Base-by-base conservation (phyloP, 2,329 filamentous ascomycete genomes). In the Trichoderma arundinaceum region DNA sequence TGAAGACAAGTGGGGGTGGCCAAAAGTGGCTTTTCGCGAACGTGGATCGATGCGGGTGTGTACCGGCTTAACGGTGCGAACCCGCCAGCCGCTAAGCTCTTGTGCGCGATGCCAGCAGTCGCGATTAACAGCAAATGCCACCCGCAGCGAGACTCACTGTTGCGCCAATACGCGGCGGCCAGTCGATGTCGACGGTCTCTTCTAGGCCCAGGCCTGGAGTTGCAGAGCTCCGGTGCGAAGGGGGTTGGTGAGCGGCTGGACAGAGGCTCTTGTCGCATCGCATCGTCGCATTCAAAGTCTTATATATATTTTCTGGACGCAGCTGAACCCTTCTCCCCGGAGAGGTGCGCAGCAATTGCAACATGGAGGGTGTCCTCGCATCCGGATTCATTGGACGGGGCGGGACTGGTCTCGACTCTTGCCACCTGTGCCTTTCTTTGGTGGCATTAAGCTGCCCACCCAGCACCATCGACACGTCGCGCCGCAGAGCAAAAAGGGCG, bases 1-100 rank as follows among this genome's bases (percentile, higher is more conserved):
- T 65, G 62, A 33, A 51, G 52, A 43, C 35, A 28, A 44, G 62
- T 65, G 62, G 62, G 62, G 62, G 46, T 28, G 59, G 48, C 59
- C 28, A 44, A 44, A 33, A 19, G 62, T 65, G 53, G 62, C 53
- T 56, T 49, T 33, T n/a, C 32, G 19, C 39, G 22, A 46, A 33
- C 52, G 35, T 41, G 38, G 52, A 28, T 22, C 52, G 41, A n/a
- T 46, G n/a, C 44, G 44, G 44, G 39, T 38, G 48, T 7, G 59
- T 54, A 22, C 58, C 58, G 46, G 7, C 58, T 19, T 54, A 62
- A 43, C 59, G 59, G 59, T 35, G 59, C 59, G 39, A 62, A 35
- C 48, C 59, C 59, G 59, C 59, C 44, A 61, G 58, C 57, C 59
- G 58, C 35, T 41, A 53, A 35, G 38, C 22, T 13, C 44, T 48